A percentile compares a stretch with the other conserved stretches of the same genome.
Conservation (phyloP, 257 asterid species). For the Plantago ovata region DNA sequence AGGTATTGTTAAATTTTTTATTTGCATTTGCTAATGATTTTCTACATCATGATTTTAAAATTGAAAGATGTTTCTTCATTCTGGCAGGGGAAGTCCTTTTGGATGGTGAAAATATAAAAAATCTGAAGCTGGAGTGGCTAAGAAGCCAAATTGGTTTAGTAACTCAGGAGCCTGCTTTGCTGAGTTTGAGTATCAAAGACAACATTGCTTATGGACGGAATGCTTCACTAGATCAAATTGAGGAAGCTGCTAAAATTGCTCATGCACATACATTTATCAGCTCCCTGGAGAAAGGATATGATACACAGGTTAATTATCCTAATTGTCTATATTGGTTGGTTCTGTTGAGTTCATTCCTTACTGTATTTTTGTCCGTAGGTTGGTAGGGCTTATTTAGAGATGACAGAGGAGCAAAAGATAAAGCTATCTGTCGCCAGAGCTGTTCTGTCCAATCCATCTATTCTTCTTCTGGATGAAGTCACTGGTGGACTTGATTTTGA, state of each 20-base stretch:
- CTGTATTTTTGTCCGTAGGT: constrained; percentile 42
- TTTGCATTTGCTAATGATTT: constrained; percentile 12
- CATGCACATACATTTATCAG: constrained; percentile 98
- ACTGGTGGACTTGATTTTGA: constrained; percentile 99
- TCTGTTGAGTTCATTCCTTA: constrained; percentile 12
- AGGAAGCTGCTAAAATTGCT: constrained; percentile 98
- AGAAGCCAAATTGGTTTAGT: constrained; percentile 98
- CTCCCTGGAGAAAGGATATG: constrained; percentile 87
- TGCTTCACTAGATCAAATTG: constrained; percentile 86
- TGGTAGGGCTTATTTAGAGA: constrained; percentile 74
- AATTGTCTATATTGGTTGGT: constrained; percentile 18
- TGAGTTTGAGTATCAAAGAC: constrained; percentile 91
- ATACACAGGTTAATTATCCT: constrained; percentile 69
- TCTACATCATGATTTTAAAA: constrained; percentile 12
- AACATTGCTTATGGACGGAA: constrained; percentile 97
- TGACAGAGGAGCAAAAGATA: constrained; percentile 97
- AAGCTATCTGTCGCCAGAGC: constrained; percentile 98
- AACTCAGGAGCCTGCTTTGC: constrained; percentile 97
- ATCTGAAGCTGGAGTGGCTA: constrained; percentile 94
- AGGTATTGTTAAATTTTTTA: constrained; percentile 40
- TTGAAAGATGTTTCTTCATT: constrained; percentile 10
- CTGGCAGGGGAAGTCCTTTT: constrained; percentile 94
- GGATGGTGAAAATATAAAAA: constrained; percentile 97
- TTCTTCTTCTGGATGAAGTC: constrained; percentile 95
- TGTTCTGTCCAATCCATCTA: constrained; percentile 90